phyloP scores from a whole-genome alignment of 1,284 basidiomycete species.

The Boletellus deceptivus region DNA sequence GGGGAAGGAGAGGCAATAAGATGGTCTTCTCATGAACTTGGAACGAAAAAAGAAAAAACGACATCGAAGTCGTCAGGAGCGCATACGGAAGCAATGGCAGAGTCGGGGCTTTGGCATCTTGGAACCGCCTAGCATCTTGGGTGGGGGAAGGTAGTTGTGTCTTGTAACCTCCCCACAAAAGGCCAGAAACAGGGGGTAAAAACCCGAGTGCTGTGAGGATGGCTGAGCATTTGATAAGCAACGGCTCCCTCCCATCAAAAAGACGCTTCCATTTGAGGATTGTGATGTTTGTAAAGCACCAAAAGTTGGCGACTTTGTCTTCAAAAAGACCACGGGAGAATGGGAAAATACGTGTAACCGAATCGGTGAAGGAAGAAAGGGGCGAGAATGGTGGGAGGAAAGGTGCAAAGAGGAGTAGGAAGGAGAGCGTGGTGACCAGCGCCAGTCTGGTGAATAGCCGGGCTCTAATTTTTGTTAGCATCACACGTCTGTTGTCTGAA shows the following conservation, averaged over 20 bases:
- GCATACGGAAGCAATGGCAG: conserved; percentile 67
- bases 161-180: conserved; percentile 51
- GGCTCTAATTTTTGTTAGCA: conserved; percentile 38
- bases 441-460: conserved; percentile 71
- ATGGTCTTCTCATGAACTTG: conserved; percentile 96
- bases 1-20: conserved; percentile 81
- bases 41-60: conserved; percentile 95
- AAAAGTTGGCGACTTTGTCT: conserved; percentile 96
- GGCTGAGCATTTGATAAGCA: conserved; percentile 58
- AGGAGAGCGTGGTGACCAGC: conserved; percentile 54
- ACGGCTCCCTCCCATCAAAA: conserved; percentile 35
- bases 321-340: conserved; percentile 90
- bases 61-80: conserved; percentile 71
- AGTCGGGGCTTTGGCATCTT: conserved; percentile 42
- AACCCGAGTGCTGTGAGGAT: conserved; percentile 63
- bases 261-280: conserved; percentile 76
- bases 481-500: not conserved
- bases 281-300: conserved; percentile 86
- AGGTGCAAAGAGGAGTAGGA: conserved; percentile 63
- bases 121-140: conserved; percentile 9
- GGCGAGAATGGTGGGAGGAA: conserved; percentile 33
- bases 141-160: conserved; percentile 23
- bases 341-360: conserved; percentile 84
- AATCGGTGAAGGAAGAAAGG: conserved; percentile 50
- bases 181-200: conserved; percentile 55